These are phyloP conservation scores for Entomophthora muscae DNA, from an alignment of 371 early-diverging fungal species.

Conservation along the genomic window DNA sequence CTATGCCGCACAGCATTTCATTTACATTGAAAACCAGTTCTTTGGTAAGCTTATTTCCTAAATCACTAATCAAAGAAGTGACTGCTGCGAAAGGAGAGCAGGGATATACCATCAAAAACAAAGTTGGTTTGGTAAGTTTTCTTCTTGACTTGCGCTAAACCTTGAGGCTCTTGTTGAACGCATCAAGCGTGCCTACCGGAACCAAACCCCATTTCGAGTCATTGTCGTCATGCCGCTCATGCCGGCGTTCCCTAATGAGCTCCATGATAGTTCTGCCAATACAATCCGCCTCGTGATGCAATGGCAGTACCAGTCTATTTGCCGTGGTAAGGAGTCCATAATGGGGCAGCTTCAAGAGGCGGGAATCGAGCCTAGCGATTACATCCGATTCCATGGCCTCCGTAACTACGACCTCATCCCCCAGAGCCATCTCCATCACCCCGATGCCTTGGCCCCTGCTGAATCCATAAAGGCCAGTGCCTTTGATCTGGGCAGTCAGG, in stretches of 20 bases:
- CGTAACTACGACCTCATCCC: slow-evolving; percentile 45
- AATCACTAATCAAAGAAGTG: too few relatives aligned
- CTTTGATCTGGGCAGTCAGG: neutral
- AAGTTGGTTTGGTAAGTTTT: slow-evolving; percentile 12
- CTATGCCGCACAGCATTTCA: slow-evolving; percentile 51
- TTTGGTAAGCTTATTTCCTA: too few relatives aligned
- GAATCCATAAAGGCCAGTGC: neutral
- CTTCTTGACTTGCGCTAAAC: slow-evolving; percentile 17
- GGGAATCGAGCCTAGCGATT: slow-evolving; percentile 51
- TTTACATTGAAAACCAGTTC: slow-evolving; percentile 95
- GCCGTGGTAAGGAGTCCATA: slow-evolving; percentile 55
- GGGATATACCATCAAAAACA: slow-evolving; percentile 11
- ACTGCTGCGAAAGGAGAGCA: slow-evolving; percentile 15
- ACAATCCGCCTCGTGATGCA: slow-evolving; percentile 67
- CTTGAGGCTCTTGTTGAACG: slow-evolving; percentile 55
- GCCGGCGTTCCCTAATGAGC: slow-evolving; percentile 80
- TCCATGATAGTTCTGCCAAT: slow-evolving; percentile 54
- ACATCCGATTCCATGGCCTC: slow-evolving; percentile 60
- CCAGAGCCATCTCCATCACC: slow-evolving; percentile 11
- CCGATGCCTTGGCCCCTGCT: slow-evolving; percentile 10
- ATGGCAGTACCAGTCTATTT: slow-evolving; percentile 68
- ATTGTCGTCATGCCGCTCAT: slow-evolving; percentile 81
- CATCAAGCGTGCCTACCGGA: slow-evolving; percentile 53
- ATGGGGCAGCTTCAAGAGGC: slow-evolving; percentile 31
- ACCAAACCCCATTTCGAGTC: slow-evolving; percentile 56